Conservation (phyloP, 176 grass and related monocot genomes). For the Oryza brachyantha region DNA sequence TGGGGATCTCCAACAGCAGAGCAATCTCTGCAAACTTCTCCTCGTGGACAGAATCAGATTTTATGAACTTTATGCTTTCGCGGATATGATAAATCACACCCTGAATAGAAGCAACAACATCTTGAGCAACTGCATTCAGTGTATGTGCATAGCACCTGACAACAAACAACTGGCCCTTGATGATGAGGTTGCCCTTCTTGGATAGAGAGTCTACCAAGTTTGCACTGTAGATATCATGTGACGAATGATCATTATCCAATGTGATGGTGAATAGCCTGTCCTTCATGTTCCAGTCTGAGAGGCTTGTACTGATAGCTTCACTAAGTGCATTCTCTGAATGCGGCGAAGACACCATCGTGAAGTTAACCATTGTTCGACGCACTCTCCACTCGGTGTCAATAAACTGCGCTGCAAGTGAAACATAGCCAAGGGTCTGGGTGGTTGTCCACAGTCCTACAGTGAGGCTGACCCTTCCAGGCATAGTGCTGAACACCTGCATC, state of each 20-base stretch:
- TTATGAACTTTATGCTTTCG: slow-evolving; percentile 90
- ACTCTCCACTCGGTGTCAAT: slow-evolving; percentile 68
- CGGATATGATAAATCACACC: slow-evolving; percentile 86
- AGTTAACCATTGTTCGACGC: slow-evolving; percentile 79
- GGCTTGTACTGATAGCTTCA: slow-evolving; percentile 62
- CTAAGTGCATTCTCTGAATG: slow-evolving; percentile 90
- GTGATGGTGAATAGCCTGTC: slow-evolving; percentile 83
- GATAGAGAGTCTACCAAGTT: slow-evolving; percentile 74
- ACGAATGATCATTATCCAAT: slow-evolving; percentile 82
- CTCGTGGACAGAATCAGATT: slow-evolving; percentile 64
- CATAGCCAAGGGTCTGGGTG: slow-evolving; percentile 82
- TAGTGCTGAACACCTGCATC: slow-evolving; percentile 50
- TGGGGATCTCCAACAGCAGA: slow-evolving; percentile 64
- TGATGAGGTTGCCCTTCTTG: slow-evolving; percentile 81
- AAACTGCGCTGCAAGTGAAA: slow-evolving; percentile 70
- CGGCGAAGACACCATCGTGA: slow-evolving; percentile 95
- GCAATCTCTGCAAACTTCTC: slow-evolving; percentile 80
- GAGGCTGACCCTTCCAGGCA: slow-evolving; percentile 75
- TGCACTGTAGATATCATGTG: slow-evolving; percentile 95
- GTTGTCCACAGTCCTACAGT: slow-evolving; percentile 78
- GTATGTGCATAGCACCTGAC: slow-evolving; percentile 83
- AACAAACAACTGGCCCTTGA: slow-evolving; percentile 85
- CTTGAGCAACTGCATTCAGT: slow-evolving; percentile 65
- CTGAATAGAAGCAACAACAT: slow-evolving; percentile 86
- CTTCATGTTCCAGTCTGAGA: slow-evolving; percentile 80